Base-by-base conservation (phyloP, 2,329 filamentous ascomycete genomes). In the Ophiostoma australiae region DNA sequence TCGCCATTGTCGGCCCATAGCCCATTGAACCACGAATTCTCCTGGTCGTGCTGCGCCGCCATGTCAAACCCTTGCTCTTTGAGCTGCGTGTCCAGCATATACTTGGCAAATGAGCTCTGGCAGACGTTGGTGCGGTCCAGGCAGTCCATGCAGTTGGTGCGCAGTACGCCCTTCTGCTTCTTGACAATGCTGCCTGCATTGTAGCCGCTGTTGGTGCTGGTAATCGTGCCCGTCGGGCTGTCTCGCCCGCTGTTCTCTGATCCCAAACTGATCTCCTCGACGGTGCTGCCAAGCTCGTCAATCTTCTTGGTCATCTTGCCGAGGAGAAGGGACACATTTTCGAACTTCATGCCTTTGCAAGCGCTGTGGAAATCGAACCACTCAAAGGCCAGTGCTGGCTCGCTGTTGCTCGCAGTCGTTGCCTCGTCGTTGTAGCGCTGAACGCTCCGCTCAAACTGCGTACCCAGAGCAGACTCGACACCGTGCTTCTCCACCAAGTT, bases 71-170 rank as follows among this genome's bases (percentile, higher is more conserved):
- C 91, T 73, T 96, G 89, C 27, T 87, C 84, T 71, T 87, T 90
- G 1, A 99, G 84, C 77, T 97, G 93, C 41, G 85, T 78, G 74
- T 97, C 93, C 1, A 99, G 84, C 74, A 92, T 91, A 77, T 90
- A 88, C 76, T 93, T 91, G 5, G 88, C 95, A 78, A 94, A 94
- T 0, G 93, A 95, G 77, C 92, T 97, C 80, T 98, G 94, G 58
- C 94, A 93, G 31, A 99, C 94, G 75, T 98, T 98, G 1, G 95
- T 99, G 31, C 95, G 88, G 78, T 99, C 95, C 11, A 99, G 83
- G 76, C 95, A 99, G 77, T 99, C 95, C 95, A 99, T 98, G 79
- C 95, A 99, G 77, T 99, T 99, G 1, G 93, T 97, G 71, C 95
- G 86, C n/a, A 98, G 79, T 7, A 97, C 87, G 1, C 94, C 94